A percentile compares a stretch with the other conserved stretches of the same genome.
These are phyloP conservation scores for Solanum chacoense DNA, from an alignment of 305 asterid genomes.

Conservation along the genomic window DNA sequence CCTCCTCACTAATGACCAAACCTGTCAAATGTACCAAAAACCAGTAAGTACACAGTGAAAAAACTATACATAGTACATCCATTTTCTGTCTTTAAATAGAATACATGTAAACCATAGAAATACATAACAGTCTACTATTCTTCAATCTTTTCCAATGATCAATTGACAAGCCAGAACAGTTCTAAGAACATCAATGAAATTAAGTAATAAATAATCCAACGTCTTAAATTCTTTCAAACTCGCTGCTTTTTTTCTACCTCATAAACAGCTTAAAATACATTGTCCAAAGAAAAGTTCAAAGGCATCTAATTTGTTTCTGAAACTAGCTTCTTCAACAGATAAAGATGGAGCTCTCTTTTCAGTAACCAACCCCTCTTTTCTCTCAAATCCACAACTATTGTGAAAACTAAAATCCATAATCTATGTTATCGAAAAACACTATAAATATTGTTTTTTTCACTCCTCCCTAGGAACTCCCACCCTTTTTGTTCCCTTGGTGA, in stretches of 20 bases:
- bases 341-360: neutral
- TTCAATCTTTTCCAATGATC: neutral
- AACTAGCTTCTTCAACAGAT: neutral
- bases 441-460: neutral
- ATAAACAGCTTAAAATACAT: neutral
- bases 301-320: neutral
- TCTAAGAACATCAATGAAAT: neutral
- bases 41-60: neutral
- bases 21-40: conserved; percentile 25
- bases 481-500: neutral
- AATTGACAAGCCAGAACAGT: neutral
- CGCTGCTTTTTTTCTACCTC: neutral
- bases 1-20: conserved; percentile 85
- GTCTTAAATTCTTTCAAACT: neutral
- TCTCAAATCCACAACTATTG: neutral
- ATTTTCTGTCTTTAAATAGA: neutral
- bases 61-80: neutral
- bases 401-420: neutral
- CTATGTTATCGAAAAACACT: neutral
- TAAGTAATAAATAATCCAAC: neutral
- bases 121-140: neutral
- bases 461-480: neutral
- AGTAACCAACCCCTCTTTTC: neutral
- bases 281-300: neutral
- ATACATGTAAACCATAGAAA: neutral